Evolutionary conservation across 495 filamentous ascomycete genomes (phyloP).

Genomic region (Chaetomium tenue): DNA sequence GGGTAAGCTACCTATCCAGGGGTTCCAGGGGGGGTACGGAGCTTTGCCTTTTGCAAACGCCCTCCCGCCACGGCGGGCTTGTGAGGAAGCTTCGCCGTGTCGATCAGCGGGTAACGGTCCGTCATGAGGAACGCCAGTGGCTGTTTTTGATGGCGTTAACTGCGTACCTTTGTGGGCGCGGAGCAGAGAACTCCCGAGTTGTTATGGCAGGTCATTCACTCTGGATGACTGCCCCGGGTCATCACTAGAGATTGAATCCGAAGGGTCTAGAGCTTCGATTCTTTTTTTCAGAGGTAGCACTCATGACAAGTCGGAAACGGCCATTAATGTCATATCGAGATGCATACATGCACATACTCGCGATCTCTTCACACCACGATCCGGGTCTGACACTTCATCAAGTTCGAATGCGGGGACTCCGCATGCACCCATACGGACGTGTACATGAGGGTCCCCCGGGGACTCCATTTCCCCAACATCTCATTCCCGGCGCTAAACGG

Average conservation of each 20-base stretch:
- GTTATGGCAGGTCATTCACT: conserved; percentile 28
- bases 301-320: neutral
- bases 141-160: conserved; percentile 13
- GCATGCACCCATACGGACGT: neutral
- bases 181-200: conserved; percentile 19
- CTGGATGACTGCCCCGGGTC: conserved; percentile 3
- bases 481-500: conserved; percentile 27
- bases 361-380: neutral
- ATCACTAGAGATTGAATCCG: conserved; percentile 4
- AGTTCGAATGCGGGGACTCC: neutral
- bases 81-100: conserved; percentile 10
- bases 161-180: conserved; percentile 27
- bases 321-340: conserved; percentile 4
- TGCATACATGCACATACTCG: neutral
- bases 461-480: neutral
- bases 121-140: conserved; percentile 6
- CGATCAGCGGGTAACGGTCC: conserved; percentile 13
- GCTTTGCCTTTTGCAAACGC: conserved; percentile 5
- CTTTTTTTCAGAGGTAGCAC: neutral
- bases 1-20: conserved; percentile 3
- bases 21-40: neutral
- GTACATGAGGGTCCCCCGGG: neutral
- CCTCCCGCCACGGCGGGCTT: conserved; percentile 17
- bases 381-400: neutral
- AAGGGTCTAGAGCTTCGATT: conserved; percentile 6